Base-by-base conservation (phyloP, 148 eudicot species). In the Rheum nobile region DNA sequence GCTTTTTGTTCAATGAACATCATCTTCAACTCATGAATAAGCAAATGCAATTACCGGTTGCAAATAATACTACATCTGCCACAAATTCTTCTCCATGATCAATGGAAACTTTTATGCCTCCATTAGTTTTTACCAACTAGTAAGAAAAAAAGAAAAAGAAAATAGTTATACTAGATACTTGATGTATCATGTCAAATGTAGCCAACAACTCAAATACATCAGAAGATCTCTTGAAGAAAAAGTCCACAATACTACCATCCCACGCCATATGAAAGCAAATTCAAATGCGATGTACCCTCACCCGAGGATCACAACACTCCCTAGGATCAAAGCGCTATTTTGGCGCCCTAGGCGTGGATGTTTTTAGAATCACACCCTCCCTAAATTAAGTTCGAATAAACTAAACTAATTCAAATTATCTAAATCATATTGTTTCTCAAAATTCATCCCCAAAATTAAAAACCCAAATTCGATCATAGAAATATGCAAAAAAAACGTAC, bases 231-330 rank as follows among this genome's bases (percentile, higher is more conserved):
- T 97, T 88, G 86, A 80, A 95, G 71, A 70, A 87, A 31, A 95
- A 80, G 81, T 91, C 89, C 28, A 95, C 99, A 6, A 86, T 86
- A 72, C 82, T 38, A 97, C 99, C 97, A 95, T 91, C 67, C 99
- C 99, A 50, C 97, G 88, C 99, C 99, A 95, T 80, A 95, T 95
- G 69, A 97, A 91, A 86, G 97, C 99, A 82, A 95, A 95, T 83
- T 95, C 99, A 85, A 95, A 96, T 85, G 99, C 96, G 74, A 95
- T 95, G 76, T 95, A 95, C 97, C 99, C 99, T 85, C 92, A 97
- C 32, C 99, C 99, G 61, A 92, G 96, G 79, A 95, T 71, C 67
- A 95, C 96, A 75, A 75, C 99, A 69, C 80, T n/a, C n/a, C n/a
- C n/a, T n/a, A n/a, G n/a, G n/a, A n/a, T n/a, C n/a, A n/a, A n/a